phyloP scores from a whole-genome alignment of 2,329 filamentous ascomycete species.

The Cladobotryum mycophilum region DNA sequence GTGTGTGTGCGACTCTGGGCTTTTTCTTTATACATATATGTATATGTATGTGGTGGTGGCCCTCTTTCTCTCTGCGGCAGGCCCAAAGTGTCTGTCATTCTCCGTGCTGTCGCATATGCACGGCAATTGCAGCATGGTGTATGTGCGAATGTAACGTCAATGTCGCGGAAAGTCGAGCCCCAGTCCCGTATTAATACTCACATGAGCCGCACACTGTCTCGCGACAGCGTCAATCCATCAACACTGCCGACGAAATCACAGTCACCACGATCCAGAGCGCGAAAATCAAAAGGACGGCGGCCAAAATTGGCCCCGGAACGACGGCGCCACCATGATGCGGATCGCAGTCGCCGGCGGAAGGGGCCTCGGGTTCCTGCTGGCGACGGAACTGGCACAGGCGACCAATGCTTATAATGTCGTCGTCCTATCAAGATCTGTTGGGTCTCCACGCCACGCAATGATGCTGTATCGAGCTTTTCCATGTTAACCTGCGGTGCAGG shows the following conservation, averaged over 20 bases:
- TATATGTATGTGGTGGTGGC: slow-evolving; percentile 7
- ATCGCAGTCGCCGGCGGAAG: slow-evolving; percentile 43
- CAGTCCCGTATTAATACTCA: slow-evolving; percentile 12
- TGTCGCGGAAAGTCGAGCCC: slow-evolving; percentile 17
- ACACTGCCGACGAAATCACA: slow-evolving; percentile 1
- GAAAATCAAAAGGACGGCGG: slow-evolving; percentile 9
- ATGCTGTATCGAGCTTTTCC: slow-evolving; percentile 6
- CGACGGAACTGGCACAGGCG: slow-evolving; percentile 50
- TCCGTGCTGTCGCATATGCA: slow-evolving; percentile 12
- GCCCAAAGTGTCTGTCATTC: slow-evolving; percentile 12
- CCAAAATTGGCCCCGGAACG: slow-evolving; percentile 8
- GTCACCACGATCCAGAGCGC: slow-evolving; percentile 8
- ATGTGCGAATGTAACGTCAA: slow-evolving; percentile 20
- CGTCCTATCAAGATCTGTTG: slow-evolving; percentile 55
- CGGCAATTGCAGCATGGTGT: slow-evolving; percentile 12
- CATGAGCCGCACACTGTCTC: slow-evolving; percentile 11
- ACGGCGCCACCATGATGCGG: slow-evolving; percentile 34
- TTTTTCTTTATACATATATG: slow-evolving; percentile 4
- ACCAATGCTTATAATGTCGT: slow-evolving; percentile 60
- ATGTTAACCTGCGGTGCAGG: slow-evolving; percentile 31
- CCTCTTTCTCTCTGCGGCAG: slow-evolving; percentile 7
- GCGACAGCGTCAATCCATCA: slow-evolving; percentile 7
- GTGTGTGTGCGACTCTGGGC: slow-evolving; percentile 8
- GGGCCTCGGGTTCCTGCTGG: slow-evolving; percentile 39
- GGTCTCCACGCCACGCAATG: slow-evolving; percentile 14